Evolutionary conservation across 805 yeast genomes (phyloP).

Genomic region (Saccharomyces paradoxus): DNA sequence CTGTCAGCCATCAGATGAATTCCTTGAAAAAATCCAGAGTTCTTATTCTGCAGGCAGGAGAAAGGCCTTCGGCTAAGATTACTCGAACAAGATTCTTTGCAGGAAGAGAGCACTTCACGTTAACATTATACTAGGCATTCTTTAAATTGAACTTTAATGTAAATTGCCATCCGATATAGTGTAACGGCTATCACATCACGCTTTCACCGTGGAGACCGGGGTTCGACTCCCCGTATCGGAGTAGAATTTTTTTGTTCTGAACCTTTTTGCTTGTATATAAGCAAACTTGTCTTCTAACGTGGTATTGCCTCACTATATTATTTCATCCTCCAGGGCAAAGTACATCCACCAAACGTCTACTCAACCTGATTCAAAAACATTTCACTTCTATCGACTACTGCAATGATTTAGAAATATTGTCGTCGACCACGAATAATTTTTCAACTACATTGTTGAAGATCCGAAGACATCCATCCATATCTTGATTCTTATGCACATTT

Average conservation of each 20-base stretch:
- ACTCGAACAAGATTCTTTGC: too few species aligned
- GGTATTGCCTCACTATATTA: too few species aligned
- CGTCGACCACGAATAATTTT: neutral
- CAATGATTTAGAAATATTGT: neutral
- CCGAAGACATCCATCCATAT: neutral
- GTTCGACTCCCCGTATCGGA: conserved; percentile 26
- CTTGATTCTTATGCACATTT: neutral
- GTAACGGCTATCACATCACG: conserved; percentile 27
- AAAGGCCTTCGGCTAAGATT: too few species aligned
- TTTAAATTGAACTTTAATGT: neutral
- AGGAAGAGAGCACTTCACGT: too few species aligned
- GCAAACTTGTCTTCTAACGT: too few species aligned
- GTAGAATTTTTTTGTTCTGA: conserved; percentile 2
- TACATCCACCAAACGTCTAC: too few species aligned
- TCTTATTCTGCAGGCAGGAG: too few species aligned
- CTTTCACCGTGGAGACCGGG: conserved; percentile 26
- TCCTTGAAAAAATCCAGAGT: too few species aligned
- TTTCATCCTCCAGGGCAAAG: neutral
- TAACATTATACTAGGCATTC: too few species aligned
- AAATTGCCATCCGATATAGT: conserved; percentile 17
- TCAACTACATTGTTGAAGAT: neutral
- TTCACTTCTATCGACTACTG: neutral
- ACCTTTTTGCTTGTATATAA: too few species aligned
- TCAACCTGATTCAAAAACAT: neutral
- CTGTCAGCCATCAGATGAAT: too few species aligned